phyloP scores from a whole-genome alignment of 768 basidiomycete genomes.

The Gloeostereum incarnatum region DNA sequence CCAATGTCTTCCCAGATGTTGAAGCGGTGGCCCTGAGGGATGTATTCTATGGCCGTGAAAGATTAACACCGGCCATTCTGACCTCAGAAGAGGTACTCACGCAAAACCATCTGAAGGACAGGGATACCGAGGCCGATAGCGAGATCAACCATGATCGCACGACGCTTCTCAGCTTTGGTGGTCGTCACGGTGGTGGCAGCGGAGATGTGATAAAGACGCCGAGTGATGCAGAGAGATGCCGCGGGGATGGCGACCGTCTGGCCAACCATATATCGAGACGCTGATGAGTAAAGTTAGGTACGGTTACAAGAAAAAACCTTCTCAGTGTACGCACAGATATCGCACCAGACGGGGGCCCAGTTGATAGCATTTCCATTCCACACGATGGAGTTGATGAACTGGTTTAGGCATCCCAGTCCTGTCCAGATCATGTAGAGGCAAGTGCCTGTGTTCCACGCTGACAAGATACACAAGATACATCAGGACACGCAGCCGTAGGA shows the following conservation, averaged over 20 bases:
- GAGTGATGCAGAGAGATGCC: conserved; percentile 48
- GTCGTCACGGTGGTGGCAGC: conserved; percentile 41
- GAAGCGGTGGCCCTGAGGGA: conserved; percentile 50
- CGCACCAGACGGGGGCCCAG: conserved; percentile 36
- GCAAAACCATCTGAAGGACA: conserved; percentile 33
- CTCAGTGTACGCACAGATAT: conserved; percentile 29
- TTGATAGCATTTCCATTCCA: conserved; percentile 43
- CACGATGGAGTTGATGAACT: conserved; percentile 41
- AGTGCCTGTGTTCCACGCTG: conserved; percentile 45
- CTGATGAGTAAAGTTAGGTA: conserved; percentile 19
- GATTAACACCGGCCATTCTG: conserved; percentile 4
- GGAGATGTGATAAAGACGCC: conserved; percentile 56
- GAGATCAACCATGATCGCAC: conserved; percentile 39
- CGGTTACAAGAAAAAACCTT: conserved; percentile 7
- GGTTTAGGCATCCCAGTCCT: conserved; percentile 32
- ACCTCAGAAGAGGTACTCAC: conserved; percentile 18
- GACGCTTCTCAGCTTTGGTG: conserved; percentile 42
- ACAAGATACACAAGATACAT: conserved; percentile 4
- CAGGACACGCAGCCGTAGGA: neutral
- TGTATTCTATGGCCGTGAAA: conserved; percentile 30
- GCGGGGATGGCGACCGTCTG: conserved; percentile 39
- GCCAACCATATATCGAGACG: conserved; percentile 37
- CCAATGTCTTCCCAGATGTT: conserved; percentile 52
- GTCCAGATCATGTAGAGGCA: conserved; percentile 52
- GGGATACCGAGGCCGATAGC: conserved; percentile 47